A percentile compares a stretch with the other conserved stretches of the same genome.
Evolutionary conservation across 2,329 filamentous ascomycete species (phyloP).

Genomic region (Cercospora brassicicola): DNA sequence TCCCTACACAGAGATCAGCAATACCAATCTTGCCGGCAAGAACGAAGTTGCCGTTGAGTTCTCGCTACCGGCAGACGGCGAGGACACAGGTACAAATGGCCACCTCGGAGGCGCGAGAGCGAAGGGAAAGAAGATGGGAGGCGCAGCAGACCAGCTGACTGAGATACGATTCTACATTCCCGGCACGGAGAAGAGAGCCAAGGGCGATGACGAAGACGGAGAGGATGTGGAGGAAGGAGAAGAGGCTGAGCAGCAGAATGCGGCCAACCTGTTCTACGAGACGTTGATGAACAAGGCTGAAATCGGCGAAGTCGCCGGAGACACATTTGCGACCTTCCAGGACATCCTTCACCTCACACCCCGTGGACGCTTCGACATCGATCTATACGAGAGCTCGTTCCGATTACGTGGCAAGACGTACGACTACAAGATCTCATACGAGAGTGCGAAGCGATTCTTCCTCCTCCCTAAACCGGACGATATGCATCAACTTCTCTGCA

Average conservation of each 20-base stretch:
- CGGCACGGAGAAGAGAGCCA: conserved; percentile 73
- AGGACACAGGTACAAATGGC: conserved; percentile 71
- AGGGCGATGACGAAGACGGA: conserved; percentile 69
- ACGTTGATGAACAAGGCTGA: conserved; percentile 97
- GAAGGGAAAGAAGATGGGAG: conserved; percentile 85
- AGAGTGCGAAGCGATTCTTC: conserved; percentile 98
- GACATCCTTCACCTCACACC: conserved; percentile 96
- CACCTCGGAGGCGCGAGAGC: conserved; percentile 70
- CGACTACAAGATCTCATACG: conserved; percentile 99
- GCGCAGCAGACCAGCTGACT: conserved; percentile 86
- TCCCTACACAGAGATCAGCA: conserved; percentile 94
- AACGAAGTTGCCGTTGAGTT: conserved; percentile 98
- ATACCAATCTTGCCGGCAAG: conserved; percentile 95
- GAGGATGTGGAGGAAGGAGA: conserved; percentile 57
- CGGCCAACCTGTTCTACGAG: conserved; percentile 96
- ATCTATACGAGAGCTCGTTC: conserved; percentile 99
- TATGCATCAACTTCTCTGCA: conserved; percentile 88
- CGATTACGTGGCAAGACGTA: conserved; percentile 97
- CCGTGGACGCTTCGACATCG: conserved; percentile 98
- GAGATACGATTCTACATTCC: conserved; percentile 99
- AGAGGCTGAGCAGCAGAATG: conserved; percentile 77
- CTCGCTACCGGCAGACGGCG: conserved; percentile 69
- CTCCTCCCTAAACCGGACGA: conserved; percentile 98
- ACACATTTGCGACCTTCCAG: conserved; percentile 95
- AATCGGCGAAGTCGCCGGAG: conserved; percentile 97